Evolutionary conservation across 805 yeast species (phyloP).

Genomic region (Blastobotrys muscicola): DNA sequence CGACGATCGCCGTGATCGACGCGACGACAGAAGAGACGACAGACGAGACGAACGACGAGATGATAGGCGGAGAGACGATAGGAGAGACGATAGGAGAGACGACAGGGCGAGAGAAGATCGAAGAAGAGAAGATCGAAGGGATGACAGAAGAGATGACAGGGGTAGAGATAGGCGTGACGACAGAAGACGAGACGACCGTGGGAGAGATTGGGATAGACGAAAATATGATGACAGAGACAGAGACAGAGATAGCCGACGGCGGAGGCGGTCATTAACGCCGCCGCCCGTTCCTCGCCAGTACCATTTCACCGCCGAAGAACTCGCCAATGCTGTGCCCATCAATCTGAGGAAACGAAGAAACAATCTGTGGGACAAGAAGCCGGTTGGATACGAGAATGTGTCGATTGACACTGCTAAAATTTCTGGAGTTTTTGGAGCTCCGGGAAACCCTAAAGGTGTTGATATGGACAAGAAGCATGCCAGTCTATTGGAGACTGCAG

Average conservation of each 20-base stretch:
- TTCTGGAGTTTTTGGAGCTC: constrained; percentile 68
- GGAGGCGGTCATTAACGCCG: constrained; percentile 5
- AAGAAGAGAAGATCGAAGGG: not conserved
- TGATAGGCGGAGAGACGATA: constrained; percentile 1
- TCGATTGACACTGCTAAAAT: constrained; percentile 70
- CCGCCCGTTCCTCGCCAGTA: constrained; percentile 8
- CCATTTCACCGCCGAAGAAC: constrained; percentile 14
- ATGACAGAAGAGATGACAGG: constrained; percentile 3
- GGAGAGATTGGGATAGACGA: constrained; percentile 13
- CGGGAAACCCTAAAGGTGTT: constrained; percentile 28
- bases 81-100: constrained; percentile 4
- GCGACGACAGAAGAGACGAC: not conserved
- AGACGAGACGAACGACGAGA: constrained; percentile 3
- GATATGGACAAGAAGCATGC: constrained; percentile 1
- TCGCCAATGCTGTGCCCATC: constrained; percentile 37
- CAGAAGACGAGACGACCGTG: constrained; percentile 11
- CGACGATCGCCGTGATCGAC: not conserved
- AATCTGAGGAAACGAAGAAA: constrained; percentile 40
- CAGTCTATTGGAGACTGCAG: not conserved
- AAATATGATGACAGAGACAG: constrained; percentile 14
- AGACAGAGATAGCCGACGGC: constrained; percentile 14
- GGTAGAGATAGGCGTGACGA: not conserved
- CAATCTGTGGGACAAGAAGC: constrained; percentile 62
- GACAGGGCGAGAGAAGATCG: constrained; percentile 3
- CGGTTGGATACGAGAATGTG: constrained; percentile 64